Conservation (phyloP, 139 green algal species). For the Astrephomene gubernaculifera region DNA sequence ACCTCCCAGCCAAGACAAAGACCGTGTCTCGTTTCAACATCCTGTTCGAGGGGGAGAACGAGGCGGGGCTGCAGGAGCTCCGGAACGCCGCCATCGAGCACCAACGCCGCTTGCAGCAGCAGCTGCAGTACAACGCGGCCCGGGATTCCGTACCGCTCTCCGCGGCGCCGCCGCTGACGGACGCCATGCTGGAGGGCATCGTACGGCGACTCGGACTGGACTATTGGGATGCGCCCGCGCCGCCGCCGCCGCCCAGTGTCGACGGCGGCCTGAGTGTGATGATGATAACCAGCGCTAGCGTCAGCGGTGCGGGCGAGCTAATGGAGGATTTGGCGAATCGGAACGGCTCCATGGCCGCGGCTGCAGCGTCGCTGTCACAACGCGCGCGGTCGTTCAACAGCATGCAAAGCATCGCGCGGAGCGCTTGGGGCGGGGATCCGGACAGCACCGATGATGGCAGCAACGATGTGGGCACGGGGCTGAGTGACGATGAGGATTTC, state of each 20-base stretch:
- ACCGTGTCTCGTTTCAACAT: slow-evolving; percentile 62
- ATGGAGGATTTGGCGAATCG: too few species aligned
- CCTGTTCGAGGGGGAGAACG: slow-evolving; percentile 53
- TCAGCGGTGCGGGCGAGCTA: too few species aligned
- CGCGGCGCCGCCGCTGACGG: slow-evolving; percentile 18
- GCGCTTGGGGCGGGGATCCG: too few species aligned
- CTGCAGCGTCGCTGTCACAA: too few species aligned
- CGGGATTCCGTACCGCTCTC: slow-evolving; percentile 30
- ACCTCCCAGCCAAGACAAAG: slow-evolving; percentile 50
- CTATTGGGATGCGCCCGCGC: not conserved
- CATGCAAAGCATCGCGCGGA: too few species aligned
- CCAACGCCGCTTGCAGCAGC: slow-evolving; percentile 40
- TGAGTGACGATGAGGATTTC: too few species aligned
- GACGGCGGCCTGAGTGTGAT: too few species aligned
- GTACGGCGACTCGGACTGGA: slow-evolving; percentile 19
- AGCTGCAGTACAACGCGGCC: slow-evolving; percentile 39
- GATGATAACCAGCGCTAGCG: too few species aligned
- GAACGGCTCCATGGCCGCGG: too few species aligned
- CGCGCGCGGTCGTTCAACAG: too few species aligned
- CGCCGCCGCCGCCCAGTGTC: not conserved
- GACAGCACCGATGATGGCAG: too few species aligned
- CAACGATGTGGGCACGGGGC: too few species aligned
- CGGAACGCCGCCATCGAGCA: slow-evolving; percentile 29
- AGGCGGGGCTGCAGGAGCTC: slow-evolving; percentile 35
- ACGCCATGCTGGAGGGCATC: slow-evolving; percentile 17